These are phyloP conservation scores for Leishmania tropica DNA, from an alignment of 208 protist genomes.

Conservation along the genomic window DNA sequence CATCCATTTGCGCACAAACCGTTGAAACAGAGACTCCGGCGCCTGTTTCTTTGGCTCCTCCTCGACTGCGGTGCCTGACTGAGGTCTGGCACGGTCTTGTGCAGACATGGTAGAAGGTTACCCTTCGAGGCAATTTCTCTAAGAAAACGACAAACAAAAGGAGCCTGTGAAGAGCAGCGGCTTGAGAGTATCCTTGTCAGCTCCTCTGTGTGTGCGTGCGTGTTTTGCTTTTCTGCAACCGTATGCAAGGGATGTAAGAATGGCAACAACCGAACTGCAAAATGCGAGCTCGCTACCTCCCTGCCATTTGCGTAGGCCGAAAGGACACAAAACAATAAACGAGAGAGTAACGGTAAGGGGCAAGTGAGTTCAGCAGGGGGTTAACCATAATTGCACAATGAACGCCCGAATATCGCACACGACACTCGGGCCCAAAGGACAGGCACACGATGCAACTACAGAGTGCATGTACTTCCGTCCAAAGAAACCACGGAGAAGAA, in stretches of 20 bases:
- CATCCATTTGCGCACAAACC: slow-evolving; percentile 53
- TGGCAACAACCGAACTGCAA: neutral
- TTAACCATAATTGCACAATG: neutral
- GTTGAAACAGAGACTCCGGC: slow-evolving; percentile 16
- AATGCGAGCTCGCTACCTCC: neutral
- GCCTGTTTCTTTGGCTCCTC: neutral
- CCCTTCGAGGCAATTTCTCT: neutral
- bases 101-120: neutral
- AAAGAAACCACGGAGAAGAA: neutral
- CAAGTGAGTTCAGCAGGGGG: neutral
- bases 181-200: neutral
- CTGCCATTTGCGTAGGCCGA: neutral
- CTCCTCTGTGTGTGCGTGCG: neutral
- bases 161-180: neutral
- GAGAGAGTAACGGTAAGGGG: neutral
- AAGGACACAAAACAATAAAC: neutral
- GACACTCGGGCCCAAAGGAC: neutral
- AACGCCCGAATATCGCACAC: neutral
- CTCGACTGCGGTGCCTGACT: neutral
- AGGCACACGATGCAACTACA: neutral
- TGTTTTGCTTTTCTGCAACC: neutral
- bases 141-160: neutral
- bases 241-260: neutral
- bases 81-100: neutral
- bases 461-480: neutral